These are phyloP conservation scores for Cordia subcordata DNA, from an alignment of 257 asterid species.

Conservation along the genomic window DNA sequence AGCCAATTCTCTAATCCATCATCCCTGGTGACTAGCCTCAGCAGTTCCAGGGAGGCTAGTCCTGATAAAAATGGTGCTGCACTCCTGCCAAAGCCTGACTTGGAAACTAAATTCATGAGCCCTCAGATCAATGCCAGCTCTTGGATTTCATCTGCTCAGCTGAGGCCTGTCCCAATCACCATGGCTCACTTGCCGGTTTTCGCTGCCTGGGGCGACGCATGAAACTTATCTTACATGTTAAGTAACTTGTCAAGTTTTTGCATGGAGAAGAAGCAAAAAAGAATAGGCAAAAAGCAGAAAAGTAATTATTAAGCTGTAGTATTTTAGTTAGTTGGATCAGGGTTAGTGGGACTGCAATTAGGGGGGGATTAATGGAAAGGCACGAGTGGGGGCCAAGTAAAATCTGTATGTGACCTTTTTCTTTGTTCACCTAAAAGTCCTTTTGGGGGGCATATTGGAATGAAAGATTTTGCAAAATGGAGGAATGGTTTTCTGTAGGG, in stretches of 20 bases:
- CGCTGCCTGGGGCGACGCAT: slow-evolving; percentile 64
- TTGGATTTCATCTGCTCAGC: slow-evolving; percentile 43
- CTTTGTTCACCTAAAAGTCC: slow-evolving; percentile 17
- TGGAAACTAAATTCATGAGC: slow-evolving; percentile 19
- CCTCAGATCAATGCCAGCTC: slow-evolving; percentile 19
- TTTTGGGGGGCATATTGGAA: slow-evolving; percentile 23
- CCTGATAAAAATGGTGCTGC: slow-evolving; percentile 49
- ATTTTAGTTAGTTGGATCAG: slow-evolving; percentile 11
- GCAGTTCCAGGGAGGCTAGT: slow-evolving; percentile 66
- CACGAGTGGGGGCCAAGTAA: slow-evolving; percentile 7
- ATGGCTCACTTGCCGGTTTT: slow-evolving; percentile 65
- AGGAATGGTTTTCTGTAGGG: slow-evolving; percentile 3
- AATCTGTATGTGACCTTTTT: slow-evolving; percentile 23
- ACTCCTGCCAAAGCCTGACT: slow-evolving; percentile 21
- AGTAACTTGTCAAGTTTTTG: slow-evolving; percentile 14
- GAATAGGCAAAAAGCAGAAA: slow-evolving; percentile 1
- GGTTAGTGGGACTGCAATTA: slow-evolving; percentile 8
- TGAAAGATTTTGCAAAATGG: slow-evolving; percentile 14
- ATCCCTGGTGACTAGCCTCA: slow-evolving; percentile 61
- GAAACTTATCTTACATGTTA: slow-evolving; percentile 7
- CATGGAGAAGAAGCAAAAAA: slow-evolving; percentile 18
- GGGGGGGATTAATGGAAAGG: slow-evolving; percentile 19
- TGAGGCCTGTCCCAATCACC: slow-evolving; percentile 43
- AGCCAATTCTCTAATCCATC: slow-evolving; percentile 52
- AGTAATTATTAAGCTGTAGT: slow-evolving; percentile 18